A percentile compares a stretch with the other conserved stretches of the same genome.
Conservation (phyloP, 1,139 yeast genomes). For the Starmera stellimalicola region DNA sequence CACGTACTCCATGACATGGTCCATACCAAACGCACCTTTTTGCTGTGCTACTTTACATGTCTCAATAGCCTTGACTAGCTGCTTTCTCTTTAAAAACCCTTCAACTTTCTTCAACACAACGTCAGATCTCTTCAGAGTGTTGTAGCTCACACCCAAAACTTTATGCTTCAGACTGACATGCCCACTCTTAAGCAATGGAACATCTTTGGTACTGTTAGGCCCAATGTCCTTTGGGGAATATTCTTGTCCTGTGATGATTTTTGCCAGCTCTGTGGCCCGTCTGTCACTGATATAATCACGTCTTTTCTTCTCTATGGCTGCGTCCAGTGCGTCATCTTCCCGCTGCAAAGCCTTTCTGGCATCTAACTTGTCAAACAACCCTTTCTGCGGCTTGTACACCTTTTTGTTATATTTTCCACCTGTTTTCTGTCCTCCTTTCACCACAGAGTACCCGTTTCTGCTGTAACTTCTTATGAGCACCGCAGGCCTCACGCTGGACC, state of each 20-base stretch:
- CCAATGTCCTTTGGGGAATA: constrained; percentile 21
- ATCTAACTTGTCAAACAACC: too few species aligned
- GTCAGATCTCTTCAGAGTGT: constrained; percentile 46
- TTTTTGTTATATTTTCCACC: too few species aligned
- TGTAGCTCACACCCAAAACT: constrained; percentile 47
- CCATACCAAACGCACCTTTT: constrained; percentile 53
- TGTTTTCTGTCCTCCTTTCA: too few species aligned
- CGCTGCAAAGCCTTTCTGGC: too few species aligned
- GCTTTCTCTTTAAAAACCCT: constrained; percentile 39
- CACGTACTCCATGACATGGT: constrained; percentile 42
- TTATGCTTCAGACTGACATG: constrained; percentile 39
- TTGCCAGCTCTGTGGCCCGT: too few species aligned
- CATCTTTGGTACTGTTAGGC: constrained; percentile 24
- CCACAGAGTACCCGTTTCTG: too few species aligned
- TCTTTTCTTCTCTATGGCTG: too few species aligned
- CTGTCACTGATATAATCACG: too few species aligned
- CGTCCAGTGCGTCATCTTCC: too few species aligned
- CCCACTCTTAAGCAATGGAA: constrained; percentile 22
- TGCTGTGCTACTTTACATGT: constrained; percentile 40
- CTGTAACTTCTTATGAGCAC: too few species aligned
- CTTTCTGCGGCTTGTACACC: too few species aligned
- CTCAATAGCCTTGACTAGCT: constrained; percentile 41
- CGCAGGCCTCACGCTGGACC: too few species aligned
- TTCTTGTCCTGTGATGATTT: constrained; percentile 9
- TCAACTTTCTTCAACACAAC: constrained; percentile 43